phyloP scores from a whole-genome alignment of 208 protist species.

The Leishmania turanica region DNA sequence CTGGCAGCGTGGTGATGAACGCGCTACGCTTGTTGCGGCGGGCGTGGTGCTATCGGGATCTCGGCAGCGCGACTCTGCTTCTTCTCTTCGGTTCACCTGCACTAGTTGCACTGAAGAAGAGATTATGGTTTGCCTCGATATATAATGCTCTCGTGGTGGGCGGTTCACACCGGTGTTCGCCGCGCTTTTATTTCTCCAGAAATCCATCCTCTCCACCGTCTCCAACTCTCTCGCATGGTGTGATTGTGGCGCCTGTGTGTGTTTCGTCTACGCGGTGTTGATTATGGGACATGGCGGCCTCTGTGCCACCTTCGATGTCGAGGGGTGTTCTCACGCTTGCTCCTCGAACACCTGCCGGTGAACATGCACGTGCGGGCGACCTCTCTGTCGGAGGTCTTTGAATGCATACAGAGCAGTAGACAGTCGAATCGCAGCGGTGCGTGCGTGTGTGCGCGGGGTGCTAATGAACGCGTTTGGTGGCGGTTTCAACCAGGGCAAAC shows the following conservation, averaged over 20 bases:
- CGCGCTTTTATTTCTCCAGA: neutral
- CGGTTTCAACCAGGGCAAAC: slow-evolving; percentile 37
- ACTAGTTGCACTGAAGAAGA: neutral
- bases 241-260: too few relatives aligned
- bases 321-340: neutral
- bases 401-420: neutral
- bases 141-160: neutral
- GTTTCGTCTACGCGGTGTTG: neutral
- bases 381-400: neutral
- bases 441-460: neutral
- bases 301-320: neutral
- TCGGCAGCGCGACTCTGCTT: neutral
- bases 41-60: neutral
- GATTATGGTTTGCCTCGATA: neutral
- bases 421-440: neutral
- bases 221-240: neutral
- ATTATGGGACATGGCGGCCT: neutral
- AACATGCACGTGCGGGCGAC: neutral
- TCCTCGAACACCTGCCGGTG: neutral
- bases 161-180: neutral
- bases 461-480: slow-evolving; percentile 26
- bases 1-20: neutral
- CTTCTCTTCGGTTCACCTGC: neutral
- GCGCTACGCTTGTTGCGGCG: neutral
- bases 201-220: neutral